Base-by-base conservation (phyloP, 352 stramenopile species). In the Phytophthora crassamura region DNA sequence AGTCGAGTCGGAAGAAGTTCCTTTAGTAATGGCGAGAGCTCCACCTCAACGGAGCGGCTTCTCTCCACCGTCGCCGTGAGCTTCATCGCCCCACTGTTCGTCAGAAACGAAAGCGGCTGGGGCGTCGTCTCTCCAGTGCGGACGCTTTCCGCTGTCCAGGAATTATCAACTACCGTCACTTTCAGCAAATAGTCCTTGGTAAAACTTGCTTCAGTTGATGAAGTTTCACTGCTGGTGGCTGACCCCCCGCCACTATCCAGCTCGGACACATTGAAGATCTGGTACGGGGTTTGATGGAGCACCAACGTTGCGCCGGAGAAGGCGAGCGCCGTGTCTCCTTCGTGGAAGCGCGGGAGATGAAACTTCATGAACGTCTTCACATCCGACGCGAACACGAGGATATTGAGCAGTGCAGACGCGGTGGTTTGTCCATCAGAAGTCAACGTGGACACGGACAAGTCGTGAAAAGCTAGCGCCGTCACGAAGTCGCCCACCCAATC, bases 361-460 rank as follows among this genome's bases (percentile, higher is more conserved):
- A 92, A 91, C 45, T 91, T 91, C 56, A 92, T 69, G n/a, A 76
- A 82, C 10, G 80, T 84, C 18, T 76, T 77, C 0, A 72, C 53
- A 32, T 75, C 75, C 0, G 69, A 62, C 4, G 72, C 76, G 15
- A 90, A 78, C 7, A 90, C 58, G 4, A 94, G 63, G 4, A 89
- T 73, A 36, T 74, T 86, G 7, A 51, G 51, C 1, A 90, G 67
- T 34, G 43, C 52, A 32, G 16, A 62, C 0, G 50, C 33, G 4
- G 40, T 55, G 16, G 50, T 58, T 18, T 61, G 9, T n/a, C 42
- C 50, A 34, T 39, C 55, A 51, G 45, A 34, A 11, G 63, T 60
- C 4, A 43, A 52, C 35, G 16, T 66, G 14, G 59, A 58, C 5
- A 86, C 32, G 0, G 83, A 89, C 14, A 90, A 34, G 35, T 91